Conservation (phyloP, 805 yeast species). For the Starmerella geochares region DNA sequence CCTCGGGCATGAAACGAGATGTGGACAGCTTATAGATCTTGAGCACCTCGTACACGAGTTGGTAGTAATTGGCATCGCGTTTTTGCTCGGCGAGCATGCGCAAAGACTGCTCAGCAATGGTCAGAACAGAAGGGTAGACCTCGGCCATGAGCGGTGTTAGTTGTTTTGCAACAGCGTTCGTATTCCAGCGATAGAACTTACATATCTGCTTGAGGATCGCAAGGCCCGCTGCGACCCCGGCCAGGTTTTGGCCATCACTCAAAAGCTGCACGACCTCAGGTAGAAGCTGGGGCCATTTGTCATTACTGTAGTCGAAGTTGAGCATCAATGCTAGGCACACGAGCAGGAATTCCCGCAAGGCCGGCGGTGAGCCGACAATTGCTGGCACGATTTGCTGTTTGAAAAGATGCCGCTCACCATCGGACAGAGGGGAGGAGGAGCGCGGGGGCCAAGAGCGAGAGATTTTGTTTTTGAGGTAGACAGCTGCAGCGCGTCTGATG, state of each 20-base stretch:
- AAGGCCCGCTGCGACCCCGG: constrained; percentile 54
- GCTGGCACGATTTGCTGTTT: constrained; percentile 59
- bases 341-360: constrained; percentile 37
- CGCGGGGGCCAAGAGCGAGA: constrained; percentile 48
- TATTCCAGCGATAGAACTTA: constrained; percentile 60
- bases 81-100: constrained; percentile 31
- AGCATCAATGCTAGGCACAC: constrained; percentile 35
- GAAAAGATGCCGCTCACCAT: constrained; percentile 64
- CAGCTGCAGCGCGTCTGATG: constrained; percentile 63
- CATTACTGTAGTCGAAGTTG: constrained; percentile 39
- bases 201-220: constrained; percentile 60
- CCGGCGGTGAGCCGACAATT: constrained; percentile 40
- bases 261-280: constrained; percentile 40
- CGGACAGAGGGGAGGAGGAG: constrained; percentile 10
- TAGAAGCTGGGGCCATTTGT: constrained; percentile 46
- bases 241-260: constrained; percentile 35
- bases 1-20: constrained; percentile 42
- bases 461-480: constrained; percentile 70
- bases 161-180: constrained; percentile 43
- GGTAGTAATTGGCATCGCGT: constrained; percentile 37
- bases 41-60: constrained; percentile 60
- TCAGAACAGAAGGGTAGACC: constrained; percentile 54
- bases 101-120: constrained; percentile 52
- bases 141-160: constrained; percentile 44
- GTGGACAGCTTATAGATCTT: constrained; percentile 73